Percentiles rank a stretch among this genome's conserved stretches.
Conservation (phyloP, 2,329 filamentous ascomycete genomes). For the Coleophoma eucalyptorum region DNA sequence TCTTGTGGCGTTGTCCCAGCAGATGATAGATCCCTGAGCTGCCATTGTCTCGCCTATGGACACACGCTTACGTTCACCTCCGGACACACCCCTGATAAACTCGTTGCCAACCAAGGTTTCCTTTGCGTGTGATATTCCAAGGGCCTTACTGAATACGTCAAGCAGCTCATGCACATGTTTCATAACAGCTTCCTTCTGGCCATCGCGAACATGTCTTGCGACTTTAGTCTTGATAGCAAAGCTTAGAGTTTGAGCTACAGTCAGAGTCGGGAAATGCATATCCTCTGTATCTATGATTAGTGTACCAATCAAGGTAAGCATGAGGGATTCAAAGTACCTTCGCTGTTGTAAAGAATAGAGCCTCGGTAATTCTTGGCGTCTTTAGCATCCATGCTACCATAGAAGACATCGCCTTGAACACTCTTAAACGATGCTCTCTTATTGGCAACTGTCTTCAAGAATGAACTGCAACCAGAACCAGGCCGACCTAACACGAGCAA, state of each 20-base stretch:
- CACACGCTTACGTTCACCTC: conserved; percentile 62
- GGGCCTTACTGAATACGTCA: neutral
- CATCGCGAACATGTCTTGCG: conserved; percentile 34
- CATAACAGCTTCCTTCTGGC: too few species aligned
- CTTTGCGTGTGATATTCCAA: conserved; percentile 62
- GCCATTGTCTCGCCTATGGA: conserved; percentile 61
- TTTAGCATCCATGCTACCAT: conserved; percentile 36
- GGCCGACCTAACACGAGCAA: conserved; percentile 58
- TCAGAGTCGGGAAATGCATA: conserved; percentile 2
- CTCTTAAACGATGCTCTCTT: conserved; percentile 50
- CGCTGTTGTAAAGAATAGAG: conserved; percentile 47
- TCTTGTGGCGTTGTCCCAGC: conserved; percentile 72
- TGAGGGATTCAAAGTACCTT: too few species aligned
- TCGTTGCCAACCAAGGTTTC: conserved; percentile 61
- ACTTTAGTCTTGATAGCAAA: conserved; percentile 44
- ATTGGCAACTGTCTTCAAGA: conserved; percentile 64
- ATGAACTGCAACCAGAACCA: conserved; percentile 62
- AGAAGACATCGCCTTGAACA: conserved; percentile 52
- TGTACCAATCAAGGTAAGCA: neutral
- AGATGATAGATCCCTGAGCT: conserved; percentile 59
- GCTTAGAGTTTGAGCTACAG: conserved; percentile 36
- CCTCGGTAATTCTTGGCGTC: conserved; percentile 41
- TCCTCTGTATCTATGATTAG: neutral
- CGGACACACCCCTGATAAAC: conserved; percentile 55
- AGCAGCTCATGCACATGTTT: neutral